These are phyloP conservation scores for Scheffersomyces amazonensis DNA, from an alignment of 805 yeast species.

Conservation along the genomic window DNA sequence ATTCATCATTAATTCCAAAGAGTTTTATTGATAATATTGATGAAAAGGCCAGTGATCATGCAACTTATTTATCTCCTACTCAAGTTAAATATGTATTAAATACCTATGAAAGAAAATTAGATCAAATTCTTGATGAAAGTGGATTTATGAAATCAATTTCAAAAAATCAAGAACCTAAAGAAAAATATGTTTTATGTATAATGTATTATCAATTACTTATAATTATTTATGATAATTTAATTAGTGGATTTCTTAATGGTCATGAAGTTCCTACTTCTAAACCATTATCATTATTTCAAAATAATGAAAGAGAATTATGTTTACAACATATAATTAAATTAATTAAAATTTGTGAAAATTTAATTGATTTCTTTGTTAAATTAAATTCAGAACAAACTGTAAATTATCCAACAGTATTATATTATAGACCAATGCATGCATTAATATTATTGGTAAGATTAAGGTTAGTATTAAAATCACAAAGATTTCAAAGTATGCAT, in stretches of 20 bases:
- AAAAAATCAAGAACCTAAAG: conserved; percentile 24
- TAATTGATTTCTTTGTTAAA: conserved; percentile 43
- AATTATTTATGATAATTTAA: conserved; percentile 51
- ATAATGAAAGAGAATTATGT: conserved; percentile 26
- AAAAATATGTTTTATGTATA: conserved; percentile 38
- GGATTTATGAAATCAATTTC: conserved; percentile 25
- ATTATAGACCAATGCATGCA: conserved; percentile 53
- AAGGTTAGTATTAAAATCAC: conserved; percentile 43
- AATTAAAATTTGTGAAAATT: conserved; percentile 44
- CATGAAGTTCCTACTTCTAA: neutral
- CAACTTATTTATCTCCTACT: conserved; percentile 10
- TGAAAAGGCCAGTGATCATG: conserved; percentile 3
- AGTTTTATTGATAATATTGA: neutral
- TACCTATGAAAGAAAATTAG: conserved; percentile 39
- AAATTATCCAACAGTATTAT: conserved; percentile 49
- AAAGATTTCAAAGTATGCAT: conserved; percentile 19
- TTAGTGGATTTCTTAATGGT: conserved; percentile 31
- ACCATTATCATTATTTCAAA: conserved; percentile 3
- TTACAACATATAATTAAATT: conserved; percentile 38
- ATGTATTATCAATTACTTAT: conserved; percentile 50
- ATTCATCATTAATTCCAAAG: neutral
- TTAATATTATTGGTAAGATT: conserved; percentile 47
- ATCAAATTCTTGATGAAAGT: conserved; percentile 37
- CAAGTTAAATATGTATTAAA: conserved; percentile 25
- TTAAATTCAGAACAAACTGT: conserved; percentile 34